phyloP scores from a whole-genome alignment of 2,329 filamentous ascomycete species.

The Trichoderma aggressivum region DNA sequence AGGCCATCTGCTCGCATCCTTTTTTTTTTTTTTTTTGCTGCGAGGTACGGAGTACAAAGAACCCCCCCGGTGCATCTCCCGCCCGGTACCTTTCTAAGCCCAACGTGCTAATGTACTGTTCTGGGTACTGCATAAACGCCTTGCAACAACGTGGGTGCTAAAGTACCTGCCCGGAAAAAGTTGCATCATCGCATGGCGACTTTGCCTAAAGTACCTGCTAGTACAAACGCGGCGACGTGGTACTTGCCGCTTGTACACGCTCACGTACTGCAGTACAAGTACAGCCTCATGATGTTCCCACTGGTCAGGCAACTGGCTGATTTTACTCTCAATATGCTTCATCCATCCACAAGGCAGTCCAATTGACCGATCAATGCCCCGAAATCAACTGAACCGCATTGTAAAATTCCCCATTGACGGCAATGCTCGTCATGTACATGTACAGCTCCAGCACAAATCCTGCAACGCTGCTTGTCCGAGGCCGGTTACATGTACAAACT shows the following conservation, averaged over 20 bases:
- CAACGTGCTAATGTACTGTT: background rate
- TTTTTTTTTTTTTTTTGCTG: background rate
- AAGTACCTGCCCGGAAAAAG: background rate
- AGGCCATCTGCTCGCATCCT: background rate
- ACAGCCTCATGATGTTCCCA: too few species aligned
- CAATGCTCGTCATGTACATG: background rate
- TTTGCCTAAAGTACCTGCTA: background rate
- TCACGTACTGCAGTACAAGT: background rate
- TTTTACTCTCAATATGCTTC: background rate
- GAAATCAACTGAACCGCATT: background rate
- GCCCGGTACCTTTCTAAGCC: background rate
- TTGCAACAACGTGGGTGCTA: constrained; percentile 17
- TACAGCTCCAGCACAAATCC: too few species aligned
- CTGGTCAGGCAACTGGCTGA: background rate
- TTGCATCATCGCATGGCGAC: constrained; percentile 8
- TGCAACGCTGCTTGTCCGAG: background rate
- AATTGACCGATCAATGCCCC: background rate
- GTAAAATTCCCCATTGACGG: background rate
- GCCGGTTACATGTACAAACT: background rate
- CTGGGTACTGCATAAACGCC: constrained; percentile 5
- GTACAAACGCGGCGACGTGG: background rate
- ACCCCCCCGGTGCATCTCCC: constrained; percentile 1
- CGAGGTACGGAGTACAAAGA: background rate
- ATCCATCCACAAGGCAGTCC: background rate
- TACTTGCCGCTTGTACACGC: background rate